These are phyloP conservation scores for Trichoderma cornu-damae DNA, from an alignment of 2,329 filamentous ascomycete species.

Conservation along the genomic window DNA sequence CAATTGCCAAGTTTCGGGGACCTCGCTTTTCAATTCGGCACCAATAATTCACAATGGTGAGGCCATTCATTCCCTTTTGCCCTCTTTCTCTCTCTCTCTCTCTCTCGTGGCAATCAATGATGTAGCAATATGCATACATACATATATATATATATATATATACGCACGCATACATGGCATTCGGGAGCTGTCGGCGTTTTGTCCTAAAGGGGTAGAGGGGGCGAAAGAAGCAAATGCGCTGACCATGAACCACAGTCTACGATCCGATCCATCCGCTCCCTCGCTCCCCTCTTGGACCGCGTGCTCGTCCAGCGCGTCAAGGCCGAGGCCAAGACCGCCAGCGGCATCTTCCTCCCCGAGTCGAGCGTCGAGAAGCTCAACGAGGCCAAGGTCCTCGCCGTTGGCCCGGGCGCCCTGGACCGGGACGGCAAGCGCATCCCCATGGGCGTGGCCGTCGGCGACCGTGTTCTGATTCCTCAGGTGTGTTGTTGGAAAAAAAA, in stretches of 20 bases:
- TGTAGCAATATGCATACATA: background rate
- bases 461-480: conserved; percentile 94
- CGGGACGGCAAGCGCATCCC: conserved; percentile 83
- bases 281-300: conserved; percentile 93
- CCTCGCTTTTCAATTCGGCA: background rate
- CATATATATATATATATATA: background rate
- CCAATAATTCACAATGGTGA: conserved; percentile 3
- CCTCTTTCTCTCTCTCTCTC: too few relatives aligned
- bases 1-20: background rate
- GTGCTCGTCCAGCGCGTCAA: conserved; percentile 98
- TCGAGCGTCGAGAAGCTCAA: conserved; percentile 96
- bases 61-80: too few relatives aligned
- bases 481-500: conserved; percentile 41
- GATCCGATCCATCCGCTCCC: conserved; percentile 91
- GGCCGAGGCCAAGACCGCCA: conserved; percentile 92
- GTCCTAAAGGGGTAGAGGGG: too few relatives aligned
- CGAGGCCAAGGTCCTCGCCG: conserved; percentile 92
- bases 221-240: background rate
- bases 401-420: conserved; percentile 83
- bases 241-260: conserved; percentile 52
- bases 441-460: conserved; percentile 76
- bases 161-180: background rate
- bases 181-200: background rate
- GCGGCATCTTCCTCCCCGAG: conserved; percentile 96
- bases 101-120: background rate